Percentiles rank a stretch among this genome's conserved stretches.
Conservation (phyloP, 257 asterid species). For the Lycium ferocissimum region DNA sequence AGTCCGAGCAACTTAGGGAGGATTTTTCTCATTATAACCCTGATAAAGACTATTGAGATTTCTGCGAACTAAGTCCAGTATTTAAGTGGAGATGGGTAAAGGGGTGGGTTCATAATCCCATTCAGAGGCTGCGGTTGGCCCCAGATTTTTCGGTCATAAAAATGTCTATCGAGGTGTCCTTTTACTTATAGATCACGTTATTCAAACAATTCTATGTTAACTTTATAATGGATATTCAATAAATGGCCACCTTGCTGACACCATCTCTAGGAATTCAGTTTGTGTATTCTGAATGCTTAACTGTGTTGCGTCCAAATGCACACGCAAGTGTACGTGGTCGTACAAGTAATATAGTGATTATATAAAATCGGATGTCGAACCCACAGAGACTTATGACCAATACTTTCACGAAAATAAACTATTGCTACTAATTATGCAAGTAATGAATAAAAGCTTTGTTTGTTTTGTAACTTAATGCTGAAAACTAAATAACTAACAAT, state of each 20-base stretch:
- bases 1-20: too few relatives aligned
- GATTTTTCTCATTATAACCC: neutral
- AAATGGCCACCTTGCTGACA: neutral
- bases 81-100: neutral
- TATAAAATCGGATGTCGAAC: too few relatives aligned
- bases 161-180: neutral
- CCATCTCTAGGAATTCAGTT: slow-evolving; percentile 7
- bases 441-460: too few relatives aligned
- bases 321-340: too few relatives aligned
- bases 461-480: too few relatives aligned
- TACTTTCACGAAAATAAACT: too few relatives aligned
- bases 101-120: neutral
- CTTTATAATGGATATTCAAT: slow-evolving; percentile 7
- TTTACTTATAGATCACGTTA: neutral
- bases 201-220: neutral
- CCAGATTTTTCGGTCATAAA: neutral
- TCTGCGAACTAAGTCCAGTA: neutral
- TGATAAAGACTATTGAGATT: neutral
- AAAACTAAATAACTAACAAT: too few relatives aligned
- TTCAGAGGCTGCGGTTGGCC: neutral
- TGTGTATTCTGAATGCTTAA: slow-evolving; percentile 17
- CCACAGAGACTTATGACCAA: too few relatives aligned
- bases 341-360: too few relatives aligned
- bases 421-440: too few relatives aligned
- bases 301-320: too few relatives aligned